Conservation (phyloP, 768 basidiomycete genomes). For the Floccularia luteovirens region DNA sequence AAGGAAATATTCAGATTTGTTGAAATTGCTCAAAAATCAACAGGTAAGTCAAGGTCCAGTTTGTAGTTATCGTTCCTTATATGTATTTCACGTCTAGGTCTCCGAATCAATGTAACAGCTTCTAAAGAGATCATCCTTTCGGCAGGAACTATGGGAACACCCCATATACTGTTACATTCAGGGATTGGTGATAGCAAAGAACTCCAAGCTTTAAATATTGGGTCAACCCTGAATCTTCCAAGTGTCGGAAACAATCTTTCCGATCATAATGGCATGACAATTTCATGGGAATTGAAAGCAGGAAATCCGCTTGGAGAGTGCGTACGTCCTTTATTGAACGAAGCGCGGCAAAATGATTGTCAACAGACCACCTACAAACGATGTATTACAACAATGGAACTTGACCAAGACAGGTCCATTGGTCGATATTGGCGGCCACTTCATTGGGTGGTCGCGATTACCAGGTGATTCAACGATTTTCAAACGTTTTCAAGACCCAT, state of each 20-base stretch:
- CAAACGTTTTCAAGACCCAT: conserved; percentile 8
- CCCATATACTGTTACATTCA: conserved; percentile 16
- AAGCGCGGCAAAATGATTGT: neutral
- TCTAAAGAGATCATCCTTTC: conserved; percentile 41
- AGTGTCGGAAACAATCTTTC: conserved; percentile 15
- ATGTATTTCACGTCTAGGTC: conserved; percentile 3
- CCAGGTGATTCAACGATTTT: conserved; percentile 6
- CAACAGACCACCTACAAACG: neutral
- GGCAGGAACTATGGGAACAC: conserved; percentile 12
- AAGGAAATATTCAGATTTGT: conserved; percentile 1
- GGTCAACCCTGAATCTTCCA: conserved; percentile 12
- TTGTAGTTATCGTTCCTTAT: neutral
- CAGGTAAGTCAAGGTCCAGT: neutral
- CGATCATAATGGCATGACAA: conserved; percentile 6
- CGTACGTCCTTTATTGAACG: neutral
- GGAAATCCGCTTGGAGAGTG: neutral
- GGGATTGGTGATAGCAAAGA: conserved; percentile 17
- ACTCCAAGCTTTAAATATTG: conserved; percentile 9
- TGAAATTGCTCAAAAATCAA: conserved; percentile 2
- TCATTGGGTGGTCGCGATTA: conserved; percentile 6
- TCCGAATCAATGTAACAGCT: conserved; percentile 27
- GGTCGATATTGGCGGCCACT: neutral
- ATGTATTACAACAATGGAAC: conserved; percentile 8
- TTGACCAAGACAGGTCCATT: conserved; percentile 8
- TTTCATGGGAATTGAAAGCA: neutral